A percentile compares a stretch with the other conserved stretches of the same genome.
These are phyloP conservation scores for Phlebiopsis gigantea DNA, from an alignment of 768 basidiomycete genomes.

Conservation along the genomic window DNA sequence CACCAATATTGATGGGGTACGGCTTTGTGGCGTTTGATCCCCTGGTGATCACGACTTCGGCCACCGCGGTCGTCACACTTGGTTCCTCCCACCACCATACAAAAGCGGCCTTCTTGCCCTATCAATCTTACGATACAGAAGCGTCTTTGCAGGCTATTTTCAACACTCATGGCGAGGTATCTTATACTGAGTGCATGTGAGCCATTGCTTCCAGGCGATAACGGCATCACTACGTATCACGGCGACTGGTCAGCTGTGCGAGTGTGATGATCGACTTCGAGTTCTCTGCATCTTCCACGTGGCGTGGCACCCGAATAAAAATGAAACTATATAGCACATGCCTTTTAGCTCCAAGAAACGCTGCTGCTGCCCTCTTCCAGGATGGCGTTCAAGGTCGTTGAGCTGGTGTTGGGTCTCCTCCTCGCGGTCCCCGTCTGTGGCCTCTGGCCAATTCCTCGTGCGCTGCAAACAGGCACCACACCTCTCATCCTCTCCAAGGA, in stretches of 20 bases:
- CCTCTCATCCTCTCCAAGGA: constrained; percentile 33
- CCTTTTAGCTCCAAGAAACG: no score
- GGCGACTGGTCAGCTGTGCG: background rate
- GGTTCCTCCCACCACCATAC: background rate
- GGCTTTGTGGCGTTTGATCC: background rate
- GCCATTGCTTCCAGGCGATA: background rate
- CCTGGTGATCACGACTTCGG: background rate
- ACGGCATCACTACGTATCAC: background rate
- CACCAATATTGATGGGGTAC: background rate
- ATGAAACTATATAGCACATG: no score
- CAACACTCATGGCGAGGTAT: background rate
- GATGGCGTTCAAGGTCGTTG: no score
- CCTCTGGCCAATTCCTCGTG: constrained; percentile 33
- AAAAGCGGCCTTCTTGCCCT: background rate
- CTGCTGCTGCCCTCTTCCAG: no score
- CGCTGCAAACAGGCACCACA: constrained; percentile 22
- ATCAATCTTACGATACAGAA: background rate
- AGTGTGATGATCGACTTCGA: background rate
- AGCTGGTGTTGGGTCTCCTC: no score
- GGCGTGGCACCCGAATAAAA: no score
- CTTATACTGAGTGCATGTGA: background rate
- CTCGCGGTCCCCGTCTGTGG: background rate
- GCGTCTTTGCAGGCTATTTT: background rate
- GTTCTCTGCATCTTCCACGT: no score
- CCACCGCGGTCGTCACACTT: background rate